A percentile compares a stretch with the other conserved stretches of the same genome.
Conservation (phyloP, 2,329 filamentous ascomycete genomes). For the Venturia aucupariae region DNA sequence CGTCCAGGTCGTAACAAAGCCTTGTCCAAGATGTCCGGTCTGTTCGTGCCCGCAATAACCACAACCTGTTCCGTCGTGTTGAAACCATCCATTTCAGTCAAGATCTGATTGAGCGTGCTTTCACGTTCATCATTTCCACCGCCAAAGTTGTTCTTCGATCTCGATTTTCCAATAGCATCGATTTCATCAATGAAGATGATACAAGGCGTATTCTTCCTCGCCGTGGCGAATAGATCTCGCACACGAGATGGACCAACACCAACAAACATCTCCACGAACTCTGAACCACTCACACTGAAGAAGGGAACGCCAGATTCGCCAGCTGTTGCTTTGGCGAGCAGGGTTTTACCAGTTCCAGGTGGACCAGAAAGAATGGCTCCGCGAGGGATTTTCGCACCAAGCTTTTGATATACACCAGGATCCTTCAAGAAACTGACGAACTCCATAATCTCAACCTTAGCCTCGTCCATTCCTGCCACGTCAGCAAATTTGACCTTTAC, state of each 20-base stretch:
- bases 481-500: conserved; percentile 96
- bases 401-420: conserved; percentile 81
- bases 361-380: conserved; percentile 96
- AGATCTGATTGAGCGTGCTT: conserved; percentile 92
- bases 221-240: conserved; percentile 86
- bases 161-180: conserved; percentile 88
- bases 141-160: conserved; percentile 71
- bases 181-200: conserved; percentile 99
- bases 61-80: conserved; percentile 95
- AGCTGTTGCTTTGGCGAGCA: conserved; percentile 93
- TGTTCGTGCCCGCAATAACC: conserved; percentile 91
- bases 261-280: conserved; percentile 99
- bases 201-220: conserved; percentile 90
- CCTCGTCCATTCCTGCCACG: conserved; percentile 96
- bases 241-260: conserved; percentile 95
- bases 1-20: conserved; percentile 93
- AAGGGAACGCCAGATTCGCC: conserved; percentile 96
- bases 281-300: conserved; percentile 95
- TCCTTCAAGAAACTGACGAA: conserved; percentile 96
- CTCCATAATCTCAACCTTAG: conserved; percentile 97
- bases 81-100: conserved; percentile 99
- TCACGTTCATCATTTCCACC: conserved; percentile 97
- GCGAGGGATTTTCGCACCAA: conserved; percentile 95
- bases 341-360: conserved; percentile 94
- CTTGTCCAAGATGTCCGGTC: conserved; percentile 88